These are phyloP conservation scores for Puccinia brachypodii DNA, from an alignment of 1,284 basidiomycete species.

Conservation along the genomic window DNA sequence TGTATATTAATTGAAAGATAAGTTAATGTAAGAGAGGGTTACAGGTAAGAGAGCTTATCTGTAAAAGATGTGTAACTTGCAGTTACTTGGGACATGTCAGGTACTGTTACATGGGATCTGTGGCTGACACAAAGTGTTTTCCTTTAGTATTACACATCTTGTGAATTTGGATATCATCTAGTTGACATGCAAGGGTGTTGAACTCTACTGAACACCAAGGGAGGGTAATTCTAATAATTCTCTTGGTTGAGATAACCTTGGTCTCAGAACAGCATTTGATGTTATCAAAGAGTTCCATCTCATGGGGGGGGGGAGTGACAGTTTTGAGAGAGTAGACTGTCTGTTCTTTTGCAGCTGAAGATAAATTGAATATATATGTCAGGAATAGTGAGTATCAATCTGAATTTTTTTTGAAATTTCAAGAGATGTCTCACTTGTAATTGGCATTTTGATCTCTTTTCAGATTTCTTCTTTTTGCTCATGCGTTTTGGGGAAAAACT, in stretches of 20 bases:
- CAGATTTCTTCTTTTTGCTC: background rate
- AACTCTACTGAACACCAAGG: background rate
- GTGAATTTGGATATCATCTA: background rate
- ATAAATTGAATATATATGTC: background rate
- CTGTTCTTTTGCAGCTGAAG: background rate
- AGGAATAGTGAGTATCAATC: background rate
- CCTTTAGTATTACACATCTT: background rate
- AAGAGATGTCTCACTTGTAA: background rate
- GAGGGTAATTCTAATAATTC: background rate
- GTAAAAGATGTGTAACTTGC: no score
- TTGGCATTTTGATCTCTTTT: background rate
- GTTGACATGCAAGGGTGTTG: background rate
- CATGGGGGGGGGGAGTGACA: background rate
- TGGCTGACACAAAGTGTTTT: background rate
- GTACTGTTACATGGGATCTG: no score
- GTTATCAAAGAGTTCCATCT: background rate
- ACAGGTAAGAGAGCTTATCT: no score
- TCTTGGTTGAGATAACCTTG: background rate
- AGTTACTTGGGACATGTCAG: no score
- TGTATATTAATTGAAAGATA: no score
- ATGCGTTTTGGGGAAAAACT: background rate
- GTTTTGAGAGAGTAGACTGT: background rate
- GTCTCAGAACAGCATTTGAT: conserved; percentile 8
- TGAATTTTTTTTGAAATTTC: background rate
- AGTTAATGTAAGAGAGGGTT: no score